These are phyloP conservation scores for Diplosphaera chodatii DNA, from an alignment of 139 green algal species.

Conservation along the genomic window DNA sequence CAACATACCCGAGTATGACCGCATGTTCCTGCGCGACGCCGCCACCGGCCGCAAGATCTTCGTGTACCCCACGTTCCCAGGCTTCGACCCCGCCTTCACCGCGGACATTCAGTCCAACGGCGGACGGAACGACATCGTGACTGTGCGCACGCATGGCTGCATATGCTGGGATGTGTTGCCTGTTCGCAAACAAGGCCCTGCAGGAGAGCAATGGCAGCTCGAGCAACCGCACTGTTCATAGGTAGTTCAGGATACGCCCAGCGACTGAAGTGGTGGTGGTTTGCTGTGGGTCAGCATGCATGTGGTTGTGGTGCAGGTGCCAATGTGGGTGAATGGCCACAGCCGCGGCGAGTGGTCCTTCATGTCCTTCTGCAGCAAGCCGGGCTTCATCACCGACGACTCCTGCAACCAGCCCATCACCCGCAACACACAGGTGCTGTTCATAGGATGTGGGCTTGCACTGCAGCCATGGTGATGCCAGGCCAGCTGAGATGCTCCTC, in stretches of 20 bases:
- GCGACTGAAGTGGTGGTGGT: no score
- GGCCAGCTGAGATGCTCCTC: no score
- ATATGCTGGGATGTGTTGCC: background rate
- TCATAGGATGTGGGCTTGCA: no score
- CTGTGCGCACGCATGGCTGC: background rate
- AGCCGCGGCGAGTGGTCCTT: background rate
- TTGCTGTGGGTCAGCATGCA: background rate
- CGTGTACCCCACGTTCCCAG: background rate
- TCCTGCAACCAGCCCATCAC: background rate
- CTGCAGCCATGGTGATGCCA: no score
- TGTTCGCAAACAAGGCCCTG: background rate
- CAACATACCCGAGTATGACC: background rate
- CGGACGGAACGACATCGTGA: background rate
- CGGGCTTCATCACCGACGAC: background rate
- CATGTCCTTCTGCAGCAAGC: background rate
- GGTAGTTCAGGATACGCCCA: no score
- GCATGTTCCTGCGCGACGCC: background rate
- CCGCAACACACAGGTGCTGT: background rate
- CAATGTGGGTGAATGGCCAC: background rate
- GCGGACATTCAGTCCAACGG: background rate
- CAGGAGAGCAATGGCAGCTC: background rate
- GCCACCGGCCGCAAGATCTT: conserved; percentile 2
- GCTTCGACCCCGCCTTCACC: background rate
- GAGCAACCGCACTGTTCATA: background rate
- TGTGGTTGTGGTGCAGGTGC: background rate